Evolutionary conservation across 2,329 filamentous ascomycete species (phyloP), one percentile per base, ranked within the genome.

Genomic region (Pochonia chlamydosporia): DNA sequence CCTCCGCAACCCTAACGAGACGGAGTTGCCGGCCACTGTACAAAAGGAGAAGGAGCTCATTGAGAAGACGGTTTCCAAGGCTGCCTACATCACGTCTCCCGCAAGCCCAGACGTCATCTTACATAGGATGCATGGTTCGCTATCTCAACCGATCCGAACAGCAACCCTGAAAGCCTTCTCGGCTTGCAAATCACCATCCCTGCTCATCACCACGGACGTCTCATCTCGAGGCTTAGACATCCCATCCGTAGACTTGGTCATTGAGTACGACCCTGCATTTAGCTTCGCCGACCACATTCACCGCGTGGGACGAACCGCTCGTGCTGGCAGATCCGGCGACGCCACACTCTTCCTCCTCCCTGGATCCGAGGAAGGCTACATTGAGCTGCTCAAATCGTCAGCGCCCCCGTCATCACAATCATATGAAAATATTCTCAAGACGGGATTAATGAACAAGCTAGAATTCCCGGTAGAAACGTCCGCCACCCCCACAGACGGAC

Each of bases 191-290:
- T 80, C 87, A 18, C 85, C 92, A 0, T 85, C 87, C 1, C 81
- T 99, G 3, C 78, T 99, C 14, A 80, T 99, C 54, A 95, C 91
- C 56, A 99, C 93, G 1, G 93, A 99, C 61, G 93, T 99, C 43
- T 89, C 93, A 11, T 93, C 93, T 18, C 89, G 93, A 61, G 93
- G 93, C 71, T 82, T 99, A 36, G 93, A 99, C 73, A 81, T 99
- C 14, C 92, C 92, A 1, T 92, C 93, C 43, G 89, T 99, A 44
- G 93, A 99, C 63, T 76, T 96, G 18, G 90, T 99, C 43, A 80
- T 99, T 48, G 93, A 99, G 65, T 97, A 96, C 63, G 93, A 99
- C 62, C 91, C 93, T 0, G 89, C 93, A 3, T 97, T 97, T 68
- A 89, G 87, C 62, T 84, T 89, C 21, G 87, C 91, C 51, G 93